These are phyloP conservation scores for Gossypium anomalum DNA, from an alignment of 345 rosid genomes.

Conservation along the genomic window DNA sequence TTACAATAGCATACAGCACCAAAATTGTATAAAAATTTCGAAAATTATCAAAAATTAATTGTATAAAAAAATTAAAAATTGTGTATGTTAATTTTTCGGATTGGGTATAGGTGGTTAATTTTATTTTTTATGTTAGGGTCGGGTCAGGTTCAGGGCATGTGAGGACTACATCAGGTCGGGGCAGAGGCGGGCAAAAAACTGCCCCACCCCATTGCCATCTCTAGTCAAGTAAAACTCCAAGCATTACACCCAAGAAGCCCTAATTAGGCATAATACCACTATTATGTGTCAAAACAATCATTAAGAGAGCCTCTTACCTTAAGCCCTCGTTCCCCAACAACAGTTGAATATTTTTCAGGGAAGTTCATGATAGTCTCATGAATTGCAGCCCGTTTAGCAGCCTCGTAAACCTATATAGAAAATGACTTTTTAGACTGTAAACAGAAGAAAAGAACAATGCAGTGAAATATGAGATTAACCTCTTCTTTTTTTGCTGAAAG, in stretches of 20 bases:
- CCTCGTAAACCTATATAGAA: conserved; percentile 76
- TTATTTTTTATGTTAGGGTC: too few species aligned
- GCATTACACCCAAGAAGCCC: background rate
- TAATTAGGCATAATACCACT: background rate
- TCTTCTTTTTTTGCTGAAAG: conserved; percentile 92
- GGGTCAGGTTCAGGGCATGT: too few species aligned
- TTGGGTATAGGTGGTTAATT: too few species aligned
- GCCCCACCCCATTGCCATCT: too few species aligned
- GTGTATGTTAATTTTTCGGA: too few species aligned
- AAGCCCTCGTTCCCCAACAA: conserved; percentile 97
- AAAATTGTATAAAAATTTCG: too few species aligned
- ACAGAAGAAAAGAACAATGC: background rate
- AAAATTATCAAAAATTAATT: too few species aligned
- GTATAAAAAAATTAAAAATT: too few species aligned
- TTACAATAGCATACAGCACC: too few species aligned
- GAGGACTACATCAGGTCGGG: too few species aligned
- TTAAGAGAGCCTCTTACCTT: conserved; percentile 60
- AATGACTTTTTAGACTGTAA: conserved; percentile 13
- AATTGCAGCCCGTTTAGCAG: conserved; percentile 91
- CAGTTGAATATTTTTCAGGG: conserved; percentile 84
- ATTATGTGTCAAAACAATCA: background rate
- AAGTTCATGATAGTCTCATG: conserved; percentile 88
- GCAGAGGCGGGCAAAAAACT: too few species aligned
- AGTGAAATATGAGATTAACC: conserved; percentile 32
- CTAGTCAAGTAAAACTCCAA: background rate